Conservation (phyloP, 257 asterid species). For the Solanum phureja region DNA sequence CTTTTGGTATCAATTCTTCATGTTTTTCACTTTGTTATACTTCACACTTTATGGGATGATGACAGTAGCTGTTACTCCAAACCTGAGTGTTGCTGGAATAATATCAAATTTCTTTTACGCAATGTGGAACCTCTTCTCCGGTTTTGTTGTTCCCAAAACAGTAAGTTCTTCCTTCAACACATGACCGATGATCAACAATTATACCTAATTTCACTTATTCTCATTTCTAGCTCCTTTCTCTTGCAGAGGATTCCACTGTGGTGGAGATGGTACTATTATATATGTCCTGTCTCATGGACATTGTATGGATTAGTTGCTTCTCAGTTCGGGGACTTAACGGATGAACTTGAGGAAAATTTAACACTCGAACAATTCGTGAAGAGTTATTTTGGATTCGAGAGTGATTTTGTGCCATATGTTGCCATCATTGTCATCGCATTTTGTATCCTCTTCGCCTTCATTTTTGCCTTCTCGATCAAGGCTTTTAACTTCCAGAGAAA, state of each 20-base stretch:
- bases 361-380: neutral
- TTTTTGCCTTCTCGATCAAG: neutral
- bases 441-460: neutral
- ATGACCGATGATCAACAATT: neutral
- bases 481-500: neutral
- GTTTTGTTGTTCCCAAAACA: neutral
- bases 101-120: neutral
- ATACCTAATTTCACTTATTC: neutral
- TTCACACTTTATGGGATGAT: slow-evolving; percentile 44
- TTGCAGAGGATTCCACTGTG: neutral
- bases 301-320: neutral
- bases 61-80: slow-evolving; percentile 28
- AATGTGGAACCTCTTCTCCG: slow-evolving; percentile 4
- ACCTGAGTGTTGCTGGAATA: slow-evolving; percentile 17
- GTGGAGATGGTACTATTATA: neutral
- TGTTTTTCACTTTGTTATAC: slow-evolving; percentile 38
- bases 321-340: neutral
- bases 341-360: neutral
- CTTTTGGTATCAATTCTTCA: slow-evolving; percentile 33
- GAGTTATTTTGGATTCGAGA: neutral
- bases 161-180: neutral
- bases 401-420: neutral
- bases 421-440: neutral
- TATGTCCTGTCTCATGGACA: neutral
- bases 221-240: neutral